Base-by-base conservation (phyloP, 192 early-diverging fungal species). In the Backusella sp. region DNA sequence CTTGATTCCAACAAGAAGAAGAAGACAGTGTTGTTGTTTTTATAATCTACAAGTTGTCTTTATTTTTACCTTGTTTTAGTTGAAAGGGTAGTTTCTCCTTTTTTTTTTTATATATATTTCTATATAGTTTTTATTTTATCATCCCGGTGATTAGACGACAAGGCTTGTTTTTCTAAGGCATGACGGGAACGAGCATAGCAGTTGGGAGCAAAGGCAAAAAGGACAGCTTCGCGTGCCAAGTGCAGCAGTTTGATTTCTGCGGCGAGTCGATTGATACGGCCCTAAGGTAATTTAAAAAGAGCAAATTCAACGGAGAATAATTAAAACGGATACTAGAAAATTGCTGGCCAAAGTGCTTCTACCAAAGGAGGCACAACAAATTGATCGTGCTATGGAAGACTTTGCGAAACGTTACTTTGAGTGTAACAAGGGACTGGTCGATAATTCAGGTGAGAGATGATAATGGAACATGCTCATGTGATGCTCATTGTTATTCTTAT, bases 341-440 rank as follows among this genome's bases (percentile, higher is more conserved):
- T 86, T 95, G 49, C 83, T 95, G 66, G 85, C 88, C 49, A 86
- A 90, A 79, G 88, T 94, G 53, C 86, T 88, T 53, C 85, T 96
- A 49, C 94, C 94, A 8, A 89, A 91, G 62, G 94, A 96, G 84
- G 85, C 90, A 49, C 93, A 94, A 83, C 92, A 96, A 80, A 96
- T 96, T 73, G 94, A 96, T 80, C 87, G 92, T 26, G 88, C 92
- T 34, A 85, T 96, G 70, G 88, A 88, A 28, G 84, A 90, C 12
- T 96, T 96, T 86, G 91, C 92, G 19, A 82, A 83, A 75, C 87
- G 87, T 66, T 96, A 94, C 76, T 86, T 91, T 80, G 76, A 76
- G 34, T 90, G 89, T 78, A 95, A 95, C 77, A 83, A 86, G 0
- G 86, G 86, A 53, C 74, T 95, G 49, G 89, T 91, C 62, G 83